Evolutionary conservation across 192 early-diverging fungal species (phyloP).

Genomic region (Coemansia asiatica): DNA sequence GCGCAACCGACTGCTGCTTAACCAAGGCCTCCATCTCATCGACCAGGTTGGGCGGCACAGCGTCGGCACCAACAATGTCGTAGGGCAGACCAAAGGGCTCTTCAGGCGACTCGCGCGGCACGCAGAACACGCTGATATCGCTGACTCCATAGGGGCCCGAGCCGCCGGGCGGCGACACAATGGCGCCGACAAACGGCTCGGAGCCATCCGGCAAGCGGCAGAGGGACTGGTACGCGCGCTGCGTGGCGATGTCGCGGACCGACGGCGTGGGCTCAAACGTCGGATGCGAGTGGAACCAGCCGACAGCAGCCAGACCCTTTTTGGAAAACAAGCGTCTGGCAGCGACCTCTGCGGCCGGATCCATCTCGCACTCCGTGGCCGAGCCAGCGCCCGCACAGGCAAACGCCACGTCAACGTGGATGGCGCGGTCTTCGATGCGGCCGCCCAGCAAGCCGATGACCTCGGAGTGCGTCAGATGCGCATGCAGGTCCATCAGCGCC

Average conservation of each 20-base stretch:
- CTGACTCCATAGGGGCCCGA: constrained; percentile 53
- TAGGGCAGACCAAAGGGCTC: constrained; percentile 24
- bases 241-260: constrained; percentile 88
- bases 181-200: constrained; percentile 89
- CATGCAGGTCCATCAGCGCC: constrained; percentile 92
- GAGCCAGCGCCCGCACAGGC: constrained; percentile 83
- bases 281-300: constrained; percentile 98
- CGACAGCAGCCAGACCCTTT: constrained; percentile 68
- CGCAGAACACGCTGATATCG: constrained; percentile 26
- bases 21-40: constrained; percentile 60
- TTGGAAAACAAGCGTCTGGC: constrained; percentile 73
- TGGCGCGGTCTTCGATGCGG: constrained; percentile 33
- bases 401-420: constrained; percentile 69
- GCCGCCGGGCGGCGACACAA: constrained; percentile 75
- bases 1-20: constrained; percentile 58
- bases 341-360: constrained; percentile 80
- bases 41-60: constrained; percentile 56
- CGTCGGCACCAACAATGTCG: constrained; percentile 52
- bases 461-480: constrained; percentile 87
- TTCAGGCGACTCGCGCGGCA: constrained; percentile 9
- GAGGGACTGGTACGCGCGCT: constrained; percentile 82
- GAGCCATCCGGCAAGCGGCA: constrained; percentile 63
- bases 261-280: constrained; percentile 88
- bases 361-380: constrained; percentile 92
- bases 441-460: constrained; percentile 94